Conservation (phyloP, 495 filamentous ascomycete species). For the Penicillium dipodomyicola region DNA sequence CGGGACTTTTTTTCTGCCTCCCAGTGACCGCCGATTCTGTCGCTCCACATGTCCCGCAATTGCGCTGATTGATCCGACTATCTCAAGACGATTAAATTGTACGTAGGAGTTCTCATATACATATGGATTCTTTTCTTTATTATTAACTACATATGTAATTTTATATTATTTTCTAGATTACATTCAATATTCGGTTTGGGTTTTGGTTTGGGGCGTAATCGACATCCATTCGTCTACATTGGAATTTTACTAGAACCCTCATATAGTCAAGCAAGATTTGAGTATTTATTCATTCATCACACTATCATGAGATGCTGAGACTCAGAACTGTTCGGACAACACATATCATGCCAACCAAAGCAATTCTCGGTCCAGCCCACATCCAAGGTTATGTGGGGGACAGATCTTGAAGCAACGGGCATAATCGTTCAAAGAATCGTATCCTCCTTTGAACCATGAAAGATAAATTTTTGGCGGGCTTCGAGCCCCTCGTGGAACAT, state of each 20-base stretch:
- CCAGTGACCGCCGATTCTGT: slow-evolving; percentile 17
- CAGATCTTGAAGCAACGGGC: slow-evolving; percentile 24
- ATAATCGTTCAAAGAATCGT: slow-evolving; percentile 32
- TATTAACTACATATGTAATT: background rate
- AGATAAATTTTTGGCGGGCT: slow-evolving; percentile 28
- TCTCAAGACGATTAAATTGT: background rate
- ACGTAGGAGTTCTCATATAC: background rate
- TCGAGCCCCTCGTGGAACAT: slow-evolving; percentile 32
- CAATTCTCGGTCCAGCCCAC: slow-evolving; percentile 41
- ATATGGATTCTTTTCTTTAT: background rate
- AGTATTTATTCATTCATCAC: slow-evolving; percentile 45
- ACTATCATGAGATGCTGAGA: slow-evolving; percentile 47
- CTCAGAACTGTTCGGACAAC: slow-evolving; percentile 41
- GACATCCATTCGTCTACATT: background rate
- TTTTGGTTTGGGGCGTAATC: background rate
- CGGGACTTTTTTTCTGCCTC: slow-evolving; percentile 22
- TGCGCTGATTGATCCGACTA: slow-evolving; percentile 1
- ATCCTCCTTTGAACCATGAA: slow-evolving; percentile 35
- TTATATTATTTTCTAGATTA: background rate
- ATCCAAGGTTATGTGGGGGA: slow-evolving; percentile 39
- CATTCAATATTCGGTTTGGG: background rate
- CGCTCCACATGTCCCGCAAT: slow-evolving; percentile 12
- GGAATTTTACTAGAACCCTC: background rate
- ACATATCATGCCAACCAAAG: slow-evolving; percentile 43
- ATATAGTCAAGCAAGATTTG: slow-evolving; percentile 12